Evolutionary conservation across 1,284 basidiomycete genomes (phyloP), one percentile per base, ranked within the genome.

Genomic region (Abortiporus biennis): DNA sequence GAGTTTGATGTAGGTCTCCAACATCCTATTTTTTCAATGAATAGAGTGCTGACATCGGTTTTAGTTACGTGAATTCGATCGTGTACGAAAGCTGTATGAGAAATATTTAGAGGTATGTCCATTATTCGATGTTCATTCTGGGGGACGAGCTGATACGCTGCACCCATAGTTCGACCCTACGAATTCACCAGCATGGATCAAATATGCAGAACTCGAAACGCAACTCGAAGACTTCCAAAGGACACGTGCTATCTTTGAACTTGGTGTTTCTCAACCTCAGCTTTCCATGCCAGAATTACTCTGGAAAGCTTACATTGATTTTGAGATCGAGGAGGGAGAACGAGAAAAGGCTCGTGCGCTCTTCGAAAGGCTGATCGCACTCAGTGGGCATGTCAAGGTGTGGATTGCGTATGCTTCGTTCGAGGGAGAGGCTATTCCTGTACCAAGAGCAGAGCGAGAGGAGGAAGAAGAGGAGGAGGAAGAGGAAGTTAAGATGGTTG

Each of bases 261-360:
- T 99, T 29, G 96, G 91, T 2, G 80, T 95, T n/a, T 72, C 85
- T 2, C 96, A 99, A 57, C 65, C 76, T 0, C 81, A 84, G n/a
- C 72, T 99, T 31, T 93, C 96, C 44, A 98, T 98, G 92, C 96
- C 96, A 2, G 96, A 99, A 63, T 74, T 97, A 9, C 75, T 97
- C n/a, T 95, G 92, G 92, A 94, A 93, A 60, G 90, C 92, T 3
- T 99, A 93, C 64, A 92, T 99, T 66, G 95, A 99, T 66, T 92
- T 93, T 53, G 92, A 95, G 64, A 86, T 92, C 52, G 92, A 94
- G 50, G 92, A 96, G 62, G 88, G 92, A 50, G 92, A 98, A 56
- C 80, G 92, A 44, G 89, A 89, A 49, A 76, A 79, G 25, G 87
- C 90, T 1, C 74, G 94, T 22, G 72, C 74, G n/a, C 62, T 99